Evolutionary conservation across 1,284 basidiomycete species (phyloP).

Genomic region (Ceratobasidium sp.): DNA sequence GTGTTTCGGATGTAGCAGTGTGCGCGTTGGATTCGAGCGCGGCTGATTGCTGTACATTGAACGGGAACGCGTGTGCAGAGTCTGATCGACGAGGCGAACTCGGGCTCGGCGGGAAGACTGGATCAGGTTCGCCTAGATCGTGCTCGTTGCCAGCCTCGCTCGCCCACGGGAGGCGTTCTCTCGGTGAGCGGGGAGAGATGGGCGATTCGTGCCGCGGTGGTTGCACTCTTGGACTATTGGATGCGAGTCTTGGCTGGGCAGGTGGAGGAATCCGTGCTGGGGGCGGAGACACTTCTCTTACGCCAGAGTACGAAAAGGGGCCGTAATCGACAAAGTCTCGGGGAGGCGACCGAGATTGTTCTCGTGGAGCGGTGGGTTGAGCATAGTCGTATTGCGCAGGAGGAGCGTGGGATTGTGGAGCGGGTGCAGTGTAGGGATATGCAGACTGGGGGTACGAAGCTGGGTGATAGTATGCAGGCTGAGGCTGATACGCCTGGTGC

Average conservation of each 20-base stretch:
- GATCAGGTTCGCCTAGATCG: constrained; percentile 31
- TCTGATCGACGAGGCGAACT: constrained; percentile 12
- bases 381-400: background rate
- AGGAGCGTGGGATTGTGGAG: constrained; percentile 1
- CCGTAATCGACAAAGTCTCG: constrained; percentile 32
- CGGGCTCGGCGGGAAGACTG: constrained; percentile 20
- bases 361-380: background rate
- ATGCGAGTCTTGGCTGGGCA: constrained; percentile 1
- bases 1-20: constrained; percentile 10
- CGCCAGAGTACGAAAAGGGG: constrained; percentile 28
- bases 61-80: constrained; percentile 18
- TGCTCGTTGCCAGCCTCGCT: constrained; percentile 21
- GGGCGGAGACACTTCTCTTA: constrained; percentile 22
- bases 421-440: background rate
- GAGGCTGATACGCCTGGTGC: background rate
- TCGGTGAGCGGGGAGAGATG: background rate
- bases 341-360: background rate
- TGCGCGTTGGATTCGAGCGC: constrained; percentile 6
- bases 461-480: background rate
- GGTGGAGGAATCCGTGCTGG: constrained; percentile 12
- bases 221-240: background rate
- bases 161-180: constrained; percentile 26
- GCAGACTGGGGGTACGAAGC: constrained; percentile 3
- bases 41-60: constrained; percentile 24
- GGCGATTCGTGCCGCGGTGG: background rate